Conservation (phyloP, 495 filamentous ascomycete species). For the Parathielavia hyrcaniae region DNA sequence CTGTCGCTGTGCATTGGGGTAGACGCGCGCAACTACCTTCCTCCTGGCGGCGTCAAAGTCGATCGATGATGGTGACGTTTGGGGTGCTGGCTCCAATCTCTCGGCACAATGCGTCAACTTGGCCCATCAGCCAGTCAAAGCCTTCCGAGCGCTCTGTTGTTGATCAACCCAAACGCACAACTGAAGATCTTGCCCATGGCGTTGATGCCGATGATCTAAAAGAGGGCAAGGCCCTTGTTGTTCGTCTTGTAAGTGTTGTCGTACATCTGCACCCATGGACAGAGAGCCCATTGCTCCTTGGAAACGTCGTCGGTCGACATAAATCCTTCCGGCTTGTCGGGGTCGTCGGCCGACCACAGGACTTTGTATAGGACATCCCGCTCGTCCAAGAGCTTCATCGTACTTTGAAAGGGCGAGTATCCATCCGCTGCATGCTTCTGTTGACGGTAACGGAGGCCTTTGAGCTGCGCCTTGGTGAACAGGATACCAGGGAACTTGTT, state of each 20-base stretch:
- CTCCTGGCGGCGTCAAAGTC: no score
- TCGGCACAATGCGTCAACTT: no score
- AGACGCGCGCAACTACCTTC: no score
- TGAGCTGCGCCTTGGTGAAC: not conserved
- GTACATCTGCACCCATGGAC: not conserved
- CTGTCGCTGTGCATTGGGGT: no score
- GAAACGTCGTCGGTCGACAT: not conserved
- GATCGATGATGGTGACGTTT: no score
- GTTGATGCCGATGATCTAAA: not conserved
- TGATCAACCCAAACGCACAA: not conserved
- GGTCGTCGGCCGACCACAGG: not conserved
- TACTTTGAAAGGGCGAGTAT: not conserved
- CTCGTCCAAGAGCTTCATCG: not conserved
- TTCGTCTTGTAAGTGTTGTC: constrained; percentile 7
- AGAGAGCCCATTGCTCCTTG: not conserved
- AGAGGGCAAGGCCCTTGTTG: constrained; percentile 6
- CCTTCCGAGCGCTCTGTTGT: constrained; percentile 6
- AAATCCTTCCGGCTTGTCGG: not conserved
- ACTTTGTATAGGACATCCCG: not conserved
- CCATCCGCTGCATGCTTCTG: not conserved
- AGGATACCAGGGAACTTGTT: constrained; percentile 2
- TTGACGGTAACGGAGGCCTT: not conserved
- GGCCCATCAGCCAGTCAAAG: constrained; percentile 5
- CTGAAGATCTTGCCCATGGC: not conserved
- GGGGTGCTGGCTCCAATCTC: no score